A percentile compares a stretch with the other conserved stretches of the same genome.
phyloP scores from a whole-genome alignment of 306 rosid species.

The Lathyrus aphaca region DNA sequence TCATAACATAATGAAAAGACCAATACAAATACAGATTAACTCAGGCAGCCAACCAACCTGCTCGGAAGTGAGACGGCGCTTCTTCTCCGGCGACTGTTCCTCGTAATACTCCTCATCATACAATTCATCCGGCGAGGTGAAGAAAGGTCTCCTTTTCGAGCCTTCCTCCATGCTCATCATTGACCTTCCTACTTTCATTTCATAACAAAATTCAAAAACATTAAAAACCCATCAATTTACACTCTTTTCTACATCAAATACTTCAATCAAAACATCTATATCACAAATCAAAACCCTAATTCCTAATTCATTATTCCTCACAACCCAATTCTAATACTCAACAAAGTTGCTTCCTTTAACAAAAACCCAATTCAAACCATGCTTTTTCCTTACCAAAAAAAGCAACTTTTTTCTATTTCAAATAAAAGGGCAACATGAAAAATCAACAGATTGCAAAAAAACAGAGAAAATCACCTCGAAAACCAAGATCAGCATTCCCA shows the following conservation, averaged over 20 bases:
- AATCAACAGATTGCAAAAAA: background rate
- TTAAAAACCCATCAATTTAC: conserved; percentile 27
- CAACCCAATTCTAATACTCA: conserved; percentile 19
- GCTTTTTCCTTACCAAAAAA: background rate
- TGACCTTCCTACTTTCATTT: conserved; percentile 58
- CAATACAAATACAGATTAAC: conserved; percentile 6
- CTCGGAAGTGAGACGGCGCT: conserved; percentile 91
- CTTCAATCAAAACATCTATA: background rate
- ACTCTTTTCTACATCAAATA: conserved; percentile 15
- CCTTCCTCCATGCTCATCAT: conserved; percentile 75
- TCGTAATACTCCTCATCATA: conserved; percentile 88
- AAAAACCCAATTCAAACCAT: conserved; percentile 25
- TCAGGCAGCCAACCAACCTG: conserved; percentile 57
- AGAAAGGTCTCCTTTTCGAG: conserved; percentile 77
- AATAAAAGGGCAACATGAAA: background rate
- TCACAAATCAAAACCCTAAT: background rate
- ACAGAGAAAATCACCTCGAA: conserved; percentile 56
- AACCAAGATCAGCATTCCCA: conserved; percentile 63
- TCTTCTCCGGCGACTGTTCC: conserved; percentile 93
- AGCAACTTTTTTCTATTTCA: conserved; percentile 18
- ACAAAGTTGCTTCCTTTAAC: conserved; percentile 39
- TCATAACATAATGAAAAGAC: conserved; percentile 13
- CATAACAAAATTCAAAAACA: background rate
- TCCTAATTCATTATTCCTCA: background rate
- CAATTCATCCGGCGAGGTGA: conserved; percentile 81